A percentile compares a stretch with the other conserved stretches of the same genome.
These are phyloP conservation scores for Exophiala calicioides DNA, from an alignment of 2,329 filamentous ascomycete species.

Conservation along the genomic window DNA sequence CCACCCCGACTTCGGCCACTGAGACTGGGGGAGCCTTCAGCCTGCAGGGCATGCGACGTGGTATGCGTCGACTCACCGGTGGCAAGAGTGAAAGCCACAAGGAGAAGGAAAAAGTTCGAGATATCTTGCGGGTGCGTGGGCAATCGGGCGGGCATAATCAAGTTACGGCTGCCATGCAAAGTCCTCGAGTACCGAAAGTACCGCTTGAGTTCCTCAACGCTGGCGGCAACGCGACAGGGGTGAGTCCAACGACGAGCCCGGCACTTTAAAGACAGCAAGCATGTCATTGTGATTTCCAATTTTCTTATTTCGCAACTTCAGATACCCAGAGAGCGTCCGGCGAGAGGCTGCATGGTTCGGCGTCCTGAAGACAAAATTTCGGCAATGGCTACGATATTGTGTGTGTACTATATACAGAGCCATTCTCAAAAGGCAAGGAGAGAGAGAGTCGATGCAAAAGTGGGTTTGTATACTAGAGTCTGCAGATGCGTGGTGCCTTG, in stretches of 20 bases:
- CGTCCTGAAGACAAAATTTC: constrained; percentile 11
- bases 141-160: constrained; percentile 26
- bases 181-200: constrained; percentile 49
- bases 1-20: constrained; percentile 34
- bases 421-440: constrained; percentile 13
- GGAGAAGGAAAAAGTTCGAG: constrained; percentile 46
- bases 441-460: constrained; percentile 13
- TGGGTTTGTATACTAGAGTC: constrained; percentile 20
- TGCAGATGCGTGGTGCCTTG: constrained; percentile 1
- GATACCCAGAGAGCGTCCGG: constrained; percentile 18
- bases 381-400: constrained; percentile 1
- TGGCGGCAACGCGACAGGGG: constrained; percentile 9
- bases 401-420: constrained; percentile 20
- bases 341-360: constrained; percentile 11
- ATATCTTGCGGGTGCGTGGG: constrained; percentile 47
- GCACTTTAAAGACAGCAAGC: constrained; percentile 13
- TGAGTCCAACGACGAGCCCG: constrained; percentile 24
- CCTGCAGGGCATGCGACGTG: constrained; percentile 48
- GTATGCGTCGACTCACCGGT: constrained; percentile 50
- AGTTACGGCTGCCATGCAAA: constrained; percentile 34
- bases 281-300: constrained; percentile 6
- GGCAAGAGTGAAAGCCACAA: constrained; percentile 45
- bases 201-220: constrained; percentile 49
- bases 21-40: constrained; percentile 43
- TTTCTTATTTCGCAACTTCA: constrained; percentile 8